Base-by-base conservation (phyloP, 306 rosid genomes). In the Pueraria montana region DNA sequence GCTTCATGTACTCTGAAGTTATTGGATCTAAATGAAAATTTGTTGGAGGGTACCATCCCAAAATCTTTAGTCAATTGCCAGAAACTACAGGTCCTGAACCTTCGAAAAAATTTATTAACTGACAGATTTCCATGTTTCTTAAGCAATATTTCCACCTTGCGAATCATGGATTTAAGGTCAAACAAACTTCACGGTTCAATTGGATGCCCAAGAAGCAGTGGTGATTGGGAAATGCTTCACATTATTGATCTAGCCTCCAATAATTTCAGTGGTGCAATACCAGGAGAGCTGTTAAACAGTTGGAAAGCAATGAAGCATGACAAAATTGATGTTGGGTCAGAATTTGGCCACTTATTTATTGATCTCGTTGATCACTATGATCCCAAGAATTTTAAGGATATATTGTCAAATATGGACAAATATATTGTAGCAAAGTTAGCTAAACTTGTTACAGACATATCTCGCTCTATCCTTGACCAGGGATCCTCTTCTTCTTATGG, bases 1-100 rank as follows among this genome's bases (percentile, higher is more conserved):
- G 24, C 0, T 21, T n/a, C 76, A 7, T 91, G 94, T 42, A 2
- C 0, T 17, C 7, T 89, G 0, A 27, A 42, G 21, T 84, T 83
- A 26, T 5, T 91, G 6, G 85, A 68, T 5, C 32, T 89, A 36
- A 79, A 46, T 43, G 88, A 11, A 2, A 91, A 91, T 70, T n/a
- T 2, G 0, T 30, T 91, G 1, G 8, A 2, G 0, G 91, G 91
- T 0, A 6, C 4, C 85, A 67, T 85, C 21, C 88, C 82, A 3
- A 30, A 38, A 46, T 85, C 82, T n/a, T 40, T 85, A 38, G 49
- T 3, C 0, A 68, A 74, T 24, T 80, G 79, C 18, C 14, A 76
- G 0, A 58, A 48, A 0, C 55, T 85, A 0, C 79, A 85, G 61
- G 64, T 69, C n/a, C 17, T 85, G 20, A 76, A 85, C 78, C 56